A percentile compares a stretch with the other conserved stretches of the same genome.
phyloP scores from a whole-genome alignment of 2,329 filamentous ascomycete species.

The Eutypa lata region DNA sequence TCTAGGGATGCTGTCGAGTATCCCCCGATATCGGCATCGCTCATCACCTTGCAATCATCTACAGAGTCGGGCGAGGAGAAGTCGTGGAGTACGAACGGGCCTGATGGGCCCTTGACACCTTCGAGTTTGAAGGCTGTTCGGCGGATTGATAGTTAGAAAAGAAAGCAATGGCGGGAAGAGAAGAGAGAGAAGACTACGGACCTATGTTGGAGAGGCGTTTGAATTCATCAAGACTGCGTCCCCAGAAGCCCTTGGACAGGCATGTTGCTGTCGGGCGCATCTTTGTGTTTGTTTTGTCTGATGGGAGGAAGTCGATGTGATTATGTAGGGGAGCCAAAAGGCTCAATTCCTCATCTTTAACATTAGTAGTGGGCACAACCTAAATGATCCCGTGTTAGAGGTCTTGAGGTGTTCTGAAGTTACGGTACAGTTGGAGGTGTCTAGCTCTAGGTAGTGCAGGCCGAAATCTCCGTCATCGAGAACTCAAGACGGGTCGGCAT shows the following conservation, averaged over 20 bases:
- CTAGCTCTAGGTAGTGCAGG: no score
- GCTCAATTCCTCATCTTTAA: constrained; percentile 26
- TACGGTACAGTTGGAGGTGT: no score
- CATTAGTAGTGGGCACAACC: constrained; percentile 24
- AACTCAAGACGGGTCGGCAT: no score
- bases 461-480: no score
- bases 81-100: constrained; percentile 61
- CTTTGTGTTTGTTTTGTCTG: constrained; percentile 8
- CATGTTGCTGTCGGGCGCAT: constrained; percentile 48
- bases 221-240: constrained; percentile 59
- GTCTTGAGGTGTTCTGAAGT: no score
- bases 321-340: constrained; percentile 26
- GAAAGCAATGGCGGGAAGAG: constrained; percentile 3
- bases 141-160: constrained; percentile 4
- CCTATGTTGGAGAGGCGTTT: constrained; percentile 54
- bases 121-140: constrained; percentile 64
- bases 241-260: constrained; percentile 52
- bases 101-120: constrained; percentile 61
- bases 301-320: neutral
- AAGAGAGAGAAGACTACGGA: constrained; percentile 25
- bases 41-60: constrained; percentile 70
- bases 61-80: constrained; percentile 54
- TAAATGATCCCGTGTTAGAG: no score
- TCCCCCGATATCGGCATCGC: constrained; percentile 82
- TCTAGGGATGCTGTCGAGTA: no score